Base-by-base conservation (phyloP, 2,329 filamentous ascomycete genomes). In the Pseudocercospora fijiensis region DNA sequence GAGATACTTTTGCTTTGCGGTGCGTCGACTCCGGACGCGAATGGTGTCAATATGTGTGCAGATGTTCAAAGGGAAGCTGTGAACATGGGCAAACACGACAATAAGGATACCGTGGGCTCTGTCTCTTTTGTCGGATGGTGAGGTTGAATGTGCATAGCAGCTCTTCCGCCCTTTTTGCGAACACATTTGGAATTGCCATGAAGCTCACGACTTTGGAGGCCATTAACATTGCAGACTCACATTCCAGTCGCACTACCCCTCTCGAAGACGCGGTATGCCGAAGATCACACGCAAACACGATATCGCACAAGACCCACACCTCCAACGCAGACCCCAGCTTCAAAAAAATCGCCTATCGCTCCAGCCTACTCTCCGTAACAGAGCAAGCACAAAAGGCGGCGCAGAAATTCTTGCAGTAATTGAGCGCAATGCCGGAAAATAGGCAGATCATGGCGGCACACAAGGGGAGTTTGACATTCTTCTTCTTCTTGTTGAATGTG, bases 251-350 rank as follows among this genome's bases (percentile, higher is more conserved):
- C n/a, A n/a, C n/a, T 37, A n/a, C n/a, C 13, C 33, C 33, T 37
- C 13, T 37, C 33, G 13, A 37, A 47, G 43, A 24, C 22, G 43
- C 43, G 43, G n/a, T 13, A 26, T 52, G 16, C 49, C 49, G 49
- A 53, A 30, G 49, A 53, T 53, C 49, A 53, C 49, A 53, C 49
- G 49, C 49, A 53, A 18, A 13, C 49, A 53, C 49, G 49, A 26
- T 30, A 53, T 53, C 24, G 49, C 49, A 53, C 22, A 28, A 53
- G 49, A 53, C 49, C 49, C 49, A 53, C 49, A 53, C 22, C 49
- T 53, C 24, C 49, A 26, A 53, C 16, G 22, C 49, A 53, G 49
- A 53, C 49, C 49, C 49, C 49, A 53, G 49, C 49, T 30, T 30
- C 49, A n/a, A n/a, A n/a, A n/a, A 28, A 53, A 16, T 53, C 22